These are phyloP conservation scores for Kwoniella pini DNA, from an alignment of 768 basidiomycete species.

Conservation along the genomic window DNA sequence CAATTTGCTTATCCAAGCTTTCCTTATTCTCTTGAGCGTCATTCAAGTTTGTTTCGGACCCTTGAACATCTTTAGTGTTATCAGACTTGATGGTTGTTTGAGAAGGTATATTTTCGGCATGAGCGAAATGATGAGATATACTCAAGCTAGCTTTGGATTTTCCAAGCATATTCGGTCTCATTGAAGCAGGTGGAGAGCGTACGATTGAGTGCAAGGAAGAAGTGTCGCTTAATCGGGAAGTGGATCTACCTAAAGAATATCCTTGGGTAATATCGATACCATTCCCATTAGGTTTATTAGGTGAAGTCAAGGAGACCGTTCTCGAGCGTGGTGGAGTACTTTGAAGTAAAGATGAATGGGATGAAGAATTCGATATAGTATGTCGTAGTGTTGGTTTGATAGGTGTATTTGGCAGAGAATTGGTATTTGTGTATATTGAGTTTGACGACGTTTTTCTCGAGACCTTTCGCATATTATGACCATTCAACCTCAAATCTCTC, in stretches of 20 bases:
- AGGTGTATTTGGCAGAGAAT: slow-evolving; percentile 4
- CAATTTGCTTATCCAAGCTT: not conserved
- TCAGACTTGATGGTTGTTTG: not conserved
- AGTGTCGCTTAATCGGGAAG: slow-evolving; percentile 3
- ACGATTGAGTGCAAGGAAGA: not conserved
- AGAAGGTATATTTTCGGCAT: not conserved
- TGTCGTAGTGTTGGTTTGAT: not conserved
- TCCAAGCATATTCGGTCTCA: not conserved
- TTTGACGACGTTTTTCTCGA: slow-evolving; percentile 1
- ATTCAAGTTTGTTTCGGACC: not conserved
- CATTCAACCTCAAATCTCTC: slow-evolving; percentile 7
- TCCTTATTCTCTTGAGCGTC: not conserved
- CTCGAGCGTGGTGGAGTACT: not conserved
- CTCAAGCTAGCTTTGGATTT: slow-evolving; percentile 7
- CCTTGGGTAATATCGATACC: too few species aligned
- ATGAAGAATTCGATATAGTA: not conserved
- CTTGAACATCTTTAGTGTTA: not conserved
- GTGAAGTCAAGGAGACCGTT: slow-evolving; percentile 4
- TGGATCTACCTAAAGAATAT: not conserved
- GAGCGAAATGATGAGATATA: slow-evolving; percentile 11
- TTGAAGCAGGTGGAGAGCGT: not conserved
- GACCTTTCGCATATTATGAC: not conserved
- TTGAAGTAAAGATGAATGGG: not conserved
- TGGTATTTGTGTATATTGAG: not conserved
- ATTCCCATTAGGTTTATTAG: slow-evolving; percentile 1